A percentile compares a stretch with the other conserved stretches of the same genome.
Conservation (phyloP, 2,329 filamentous ascomycete species). For the Albifimbria verrucaria region DNA sequence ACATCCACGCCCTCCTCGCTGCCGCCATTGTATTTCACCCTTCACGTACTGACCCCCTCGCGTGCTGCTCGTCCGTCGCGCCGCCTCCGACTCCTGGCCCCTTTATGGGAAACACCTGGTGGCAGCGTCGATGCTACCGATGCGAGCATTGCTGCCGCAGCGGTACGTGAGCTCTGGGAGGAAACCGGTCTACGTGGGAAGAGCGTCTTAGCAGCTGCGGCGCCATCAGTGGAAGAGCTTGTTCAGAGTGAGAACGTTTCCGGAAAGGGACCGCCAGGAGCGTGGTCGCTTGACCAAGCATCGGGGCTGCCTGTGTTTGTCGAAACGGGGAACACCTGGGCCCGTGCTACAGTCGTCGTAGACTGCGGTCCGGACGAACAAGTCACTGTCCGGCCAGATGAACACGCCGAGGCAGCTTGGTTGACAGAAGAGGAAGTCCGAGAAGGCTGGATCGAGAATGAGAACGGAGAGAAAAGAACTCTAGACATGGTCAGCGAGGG, state of each 20-base stretch:
- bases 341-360: slow-evolving; percentile 23
- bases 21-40: slow-evolving; percentile 18
- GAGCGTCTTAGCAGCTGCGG: slow-evolving; percentile 19
- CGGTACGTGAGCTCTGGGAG: slow-evolving; percentile 44
- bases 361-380: slow-evolving; percentile 19
- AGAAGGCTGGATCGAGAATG: slow-evolving; percentile 14
- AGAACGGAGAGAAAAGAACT: slow-evolving; percentile 16
- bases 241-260: slow-evolving; percentile 4
- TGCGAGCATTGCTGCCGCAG: slow-evolving; percentile 16
- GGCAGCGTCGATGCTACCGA: slow-evolving; percentile 5
- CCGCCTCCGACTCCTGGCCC: slow-evolving; percentile 12
- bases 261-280: slow-evolving; percentile 3
- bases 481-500: slow-evolving; percentile 27
- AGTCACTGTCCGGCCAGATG: slow-evolving; percentile 29
- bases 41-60: slow-evolving; percentile 1
- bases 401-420: slow-evolving; percentile 37
- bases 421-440: slow-evolving; percentile 32
- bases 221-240: slow-evolving; percentile 4
- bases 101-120: slow-evolving; percentile 1
- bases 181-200: slow-evolving; percentile 36
- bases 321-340: slow-evolving; percentile 22
- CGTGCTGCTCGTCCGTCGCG: slow-evolving; percentile 23
- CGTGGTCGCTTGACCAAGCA: slow-evolving; percentile 15
- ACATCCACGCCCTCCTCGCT: slow-evolving; percentile 19
- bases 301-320: slow-evolving; percentile 19